Percentiles rank a stretch among this genome's conserved stretches.
These are phyloP conservation scores for Malania oleifera DNA, from an alignment of 164 flowering plant genomes.

Conservation along the genomic window DNA sequence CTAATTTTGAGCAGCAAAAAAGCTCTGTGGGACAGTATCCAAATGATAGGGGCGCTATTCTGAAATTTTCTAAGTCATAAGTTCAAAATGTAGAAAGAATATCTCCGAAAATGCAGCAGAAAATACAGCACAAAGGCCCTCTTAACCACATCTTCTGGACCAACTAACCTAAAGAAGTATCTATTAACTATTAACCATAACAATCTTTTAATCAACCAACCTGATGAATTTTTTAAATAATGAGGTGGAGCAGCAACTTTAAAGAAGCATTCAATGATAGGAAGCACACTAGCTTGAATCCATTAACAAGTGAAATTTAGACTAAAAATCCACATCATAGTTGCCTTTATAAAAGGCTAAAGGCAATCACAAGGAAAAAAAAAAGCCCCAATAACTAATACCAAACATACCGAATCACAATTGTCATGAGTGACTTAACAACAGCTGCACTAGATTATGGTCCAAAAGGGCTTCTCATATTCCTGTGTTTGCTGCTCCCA, in stretches of 20 bases:
- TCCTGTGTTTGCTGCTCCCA: slow-evolving; percentile 62
- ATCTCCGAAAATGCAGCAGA: too few species aligned
- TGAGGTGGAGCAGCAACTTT: background rate
- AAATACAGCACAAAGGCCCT: too few species aligned
- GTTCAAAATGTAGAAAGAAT: too few species aligned
- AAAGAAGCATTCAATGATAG: slow-evolving; percentile 1
- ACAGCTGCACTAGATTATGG: background rate
- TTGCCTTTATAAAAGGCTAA: background rate
- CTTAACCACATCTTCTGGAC: too few species aligned
- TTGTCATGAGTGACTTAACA: background rate
- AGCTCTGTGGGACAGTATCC: too few species aligned
- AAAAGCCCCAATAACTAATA: slow-evolving; percentile 1
- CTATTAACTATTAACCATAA: too few species aligned
- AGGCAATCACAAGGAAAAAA: background rate
- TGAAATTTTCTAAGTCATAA: too few species aligned
- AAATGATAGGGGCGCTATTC: too few species aligned
- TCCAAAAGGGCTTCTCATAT: slow-evolving; percentile 50
- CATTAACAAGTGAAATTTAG: slow-evolving; percentile 3
- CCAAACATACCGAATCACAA: slow-evolving; percentile 7
- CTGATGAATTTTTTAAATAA: too few species aligned
- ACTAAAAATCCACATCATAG: background rate
- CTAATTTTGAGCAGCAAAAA: too few species aligned
- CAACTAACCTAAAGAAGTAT: too few species aligned
- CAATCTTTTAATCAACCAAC: too few species aligned
- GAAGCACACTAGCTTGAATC: background rate